Conservation (phyloP, 106 monocot species). For the Posidonia australis region DNA sequence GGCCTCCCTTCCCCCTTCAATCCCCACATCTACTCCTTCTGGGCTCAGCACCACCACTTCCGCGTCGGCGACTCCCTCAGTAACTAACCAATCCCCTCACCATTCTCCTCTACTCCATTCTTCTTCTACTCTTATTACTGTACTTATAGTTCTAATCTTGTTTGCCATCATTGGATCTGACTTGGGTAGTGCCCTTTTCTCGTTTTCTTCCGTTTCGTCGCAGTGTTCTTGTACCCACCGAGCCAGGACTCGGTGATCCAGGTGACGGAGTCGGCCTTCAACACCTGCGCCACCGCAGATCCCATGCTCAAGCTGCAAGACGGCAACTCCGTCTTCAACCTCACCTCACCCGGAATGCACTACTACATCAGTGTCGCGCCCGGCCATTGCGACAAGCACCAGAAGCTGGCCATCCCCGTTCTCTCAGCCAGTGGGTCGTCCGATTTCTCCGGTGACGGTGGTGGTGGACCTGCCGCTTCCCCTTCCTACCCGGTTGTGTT, state of each 20-base stretch:
- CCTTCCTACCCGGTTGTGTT: conserved; percentile 4
- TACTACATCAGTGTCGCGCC: conserved; percentile 61
- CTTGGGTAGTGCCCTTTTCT: not conserved
- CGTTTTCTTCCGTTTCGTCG: not conserved
- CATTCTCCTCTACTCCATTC: not conserved
- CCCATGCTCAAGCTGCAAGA: conserved; percentile 49
- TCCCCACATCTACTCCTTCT: conserved; percentile 4
- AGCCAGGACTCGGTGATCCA: conserved; percentile 84
- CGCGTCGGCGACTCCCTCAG: conserved; percentile 12
- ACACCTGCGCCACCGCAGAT: conserved; percentile 31
- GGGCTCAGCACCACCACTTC: conserved; percentile 10
- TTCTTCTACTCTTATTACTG: too few relatives aligned
- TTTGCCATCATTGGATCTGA: too few relatives aligned
- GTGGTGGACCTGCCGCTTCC: not conserved
- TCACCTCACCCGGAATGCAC: conserved; percentile 42
- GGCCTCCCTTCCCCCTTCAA: conserved; percentile 1
- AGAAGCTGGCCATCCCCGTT: conserved; percentile 59
- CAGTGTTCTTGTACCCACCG: conserved; percentile 95
- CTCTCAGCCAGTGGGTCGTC: conserved; percentile 40
- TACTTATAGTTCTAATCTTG: too few relatives aligned
- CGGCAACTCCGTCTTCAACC: conserved; percentile 82
- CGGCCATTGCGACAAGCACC: conserved; percentile 65
- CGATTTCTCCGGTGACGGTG: not conserved
- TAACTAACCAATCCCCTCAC: conserved; percentile 8
- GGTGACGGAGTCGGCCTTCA: conserved; percentile 65